phyloP scores from a whole-genome alignment of 768 basidiomycete species.

The Suillus weaverae region DNA sequence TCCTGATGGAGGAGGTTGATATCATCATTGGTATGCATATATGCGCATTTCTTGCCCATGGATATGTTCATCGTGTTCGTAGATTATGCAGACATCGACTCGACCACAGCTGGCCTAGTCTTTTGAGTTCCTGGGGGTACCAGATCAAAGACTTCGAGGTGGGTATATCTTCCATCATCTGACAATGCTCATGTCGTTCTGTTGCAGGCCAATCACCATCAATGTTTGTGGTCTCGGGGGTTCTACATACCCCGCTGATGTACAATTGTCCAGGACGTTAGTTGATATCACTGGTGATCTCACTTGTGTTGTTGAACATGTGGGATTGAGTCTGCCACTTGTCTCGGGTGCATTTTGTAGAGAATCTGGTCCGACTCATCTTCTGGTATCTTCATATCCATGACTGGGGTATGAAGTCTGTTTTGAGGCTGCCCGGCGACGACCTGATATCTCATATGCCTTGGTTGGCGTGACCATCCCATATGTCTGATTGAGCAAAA shows the following conservation, averaged over 20 bases:
- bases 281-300: constrained; percentile 63
- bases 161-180: constrained; percentile 1
- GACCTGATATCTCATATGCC: too few relatives aligned
- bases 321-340: too few relatives aligned
- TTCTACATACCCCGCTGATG: constrained; percentile 65
- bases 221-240: constrained; percentile 70
- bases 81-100: constrained; percentile 70
- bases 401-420: too few relatives aligned
- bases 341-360: too few relatives aligned
- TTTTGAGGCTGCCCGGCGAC: too few relatives aligned
- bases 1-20: neutral
- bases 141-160: constrained; percentile 68
- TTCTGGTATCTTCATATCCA: too few relatives aligned
- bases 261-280: constrained; percentile 56
- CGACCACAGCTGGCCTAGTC: constrained; percentile 73
- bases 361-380: too few relatives aligned
- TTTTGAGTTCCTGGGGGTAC: constrained; percentile 74
- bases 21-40: constrained; percentile 40
- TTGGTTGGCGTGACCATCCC: too few relatives aligned
- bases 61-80: neutral
- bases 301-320: constrained; percentile 55
- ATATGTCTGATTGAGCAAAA: too few relatives aligned
- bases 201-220: constrained; percentile 52
- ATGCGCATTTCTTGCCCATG: neutral
- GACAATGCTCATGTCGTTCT: neutral